Conservation (phyloP, 75 land plant species). For the Cryptomeria japonica region DNA sequence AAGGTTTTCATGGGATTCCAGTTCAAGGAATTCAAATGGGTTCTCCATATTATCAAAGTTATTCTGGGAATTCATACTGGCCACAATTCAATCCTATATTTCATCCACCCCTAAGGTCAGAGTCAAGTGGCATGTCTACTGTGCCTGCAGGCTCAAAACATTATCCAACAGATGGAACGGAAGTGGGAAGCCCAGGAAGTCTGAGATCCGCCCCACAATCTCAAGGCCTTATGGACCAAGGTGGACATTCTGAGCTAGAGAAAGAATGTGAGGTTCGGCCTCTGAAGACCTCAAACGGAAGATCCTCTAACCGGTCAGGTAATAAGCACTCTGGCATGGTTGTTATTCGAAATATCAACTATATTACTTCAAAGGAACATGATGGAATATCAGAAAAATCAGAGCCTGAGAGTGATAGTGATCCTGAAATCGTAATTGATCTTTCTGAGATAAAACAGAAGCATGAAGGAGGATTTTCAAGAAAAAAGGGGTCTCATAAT, state of each 20-base stretch:
- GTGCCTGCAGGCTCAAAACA: not conserved
- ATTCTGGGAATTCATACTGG: conserved; percentile 29
- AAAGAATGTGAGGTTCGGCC: conserved; percentile 21
- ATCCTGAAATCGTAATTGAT: conserved; percentile 31
- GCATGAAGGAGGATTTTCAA: conserved; percentile 25
- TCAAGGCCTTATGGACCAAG: conserved; percentile 24
- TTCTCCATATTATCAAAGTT: conserved; percentile 69
- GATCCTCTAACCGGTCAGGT: conserved; percentile 37
- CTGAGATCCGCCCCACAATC: conserved; percentile 18
- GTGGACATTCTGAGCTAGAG: conserved; percentile 18
- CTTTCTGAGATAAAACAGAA: conserved; percentile 30
- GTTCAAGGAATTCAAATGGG: conserved; percentile 33
- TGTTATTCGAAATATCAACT: conserved; percentile 83
- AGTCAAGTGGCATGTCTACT: conserved; percentile 7
- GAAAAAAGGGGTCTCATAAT: conserved; percentile 20
- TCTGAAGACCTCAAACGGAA: not conserved
- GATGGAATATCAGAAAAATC: conserved; percentile 24
- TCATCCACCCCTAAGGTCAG: conserved; percentile 17
- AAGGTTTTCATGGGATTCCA: conserved; percentile 19
- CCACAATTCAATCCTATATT: conserved; percentile 25
- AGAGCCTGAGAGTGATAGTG: conserved; percentile 40
- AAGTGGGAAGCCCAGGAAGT: conserved; percentile 6
- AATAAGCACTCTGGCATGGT: conserved; percentile 61
- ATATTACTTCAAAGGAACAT: conserved; percentile 63
- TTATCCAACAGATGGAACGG: not conserved